Percentiles rank a stretch among this genome's conserved stretches.
phyloP scores from a whole-genome alignment of 345 rosid species.

The Corymbia maculata region DNA sequence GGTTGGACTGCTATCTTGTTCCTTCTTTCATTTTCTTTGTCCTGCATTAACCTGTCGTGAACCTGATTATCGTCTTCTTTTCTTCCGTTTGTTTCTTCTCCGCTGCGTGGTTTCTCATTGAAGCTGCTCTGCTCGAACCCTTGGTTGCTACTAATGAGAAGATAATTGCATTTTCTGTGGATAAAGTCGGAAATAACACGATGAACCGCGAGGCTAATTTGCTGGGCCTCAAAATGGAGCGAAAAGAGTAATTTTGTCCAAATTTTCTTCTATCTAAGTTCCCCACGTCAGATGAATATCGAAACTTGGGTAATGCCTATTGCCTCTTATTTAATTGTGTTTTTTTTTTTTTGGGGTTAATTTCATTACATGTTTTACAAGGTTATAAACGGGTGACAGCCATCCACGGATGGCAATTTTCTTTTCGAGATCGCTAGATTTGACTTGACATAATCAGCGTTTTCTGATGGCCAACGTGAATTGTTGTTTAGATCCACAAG shows the following conservation, averaged over 20 bases:
- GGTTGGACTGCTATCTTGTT: not conserved
- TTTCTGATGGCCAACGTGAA: not conserved
- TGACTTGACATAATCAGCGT: not conserved
- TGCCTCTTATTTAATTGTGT: too few species aligned
- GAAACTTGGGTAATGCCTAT: not conserved
- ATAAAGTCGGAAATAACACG: not conserved
- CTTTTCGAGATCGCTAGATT: not conserved
- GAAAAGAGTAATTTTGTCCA: not conserved
- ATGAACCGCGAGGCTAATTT: not conserved
- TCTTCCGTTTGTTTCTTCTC: not conserved
- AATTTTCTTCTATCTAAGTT: not conserved
- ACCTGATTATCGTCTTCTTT: not conserved
- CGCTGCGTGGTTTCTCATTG: not conserved
- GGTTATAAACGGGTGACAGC: not conserved
- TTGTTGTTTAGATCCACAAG: not conserved
- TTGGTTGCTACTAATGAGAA: not conserved
- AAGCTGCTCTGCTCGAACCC: not conserved
- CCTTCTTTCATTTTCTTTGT: not conserved
- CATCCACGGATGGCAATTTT: not conserved
- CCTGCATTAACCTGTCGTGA: not conserved
- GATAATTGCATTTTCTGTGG: not conserved
- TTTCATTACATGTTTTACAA: not conserved
- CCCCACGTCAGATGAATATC: not conserved
- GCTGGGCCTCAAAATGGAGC: not conserved
- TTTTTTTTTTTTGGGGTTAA: not conserved